Conservation (phyloP, 192 early-diverging fungal genomes). For the Backusella sp. region DNA sequence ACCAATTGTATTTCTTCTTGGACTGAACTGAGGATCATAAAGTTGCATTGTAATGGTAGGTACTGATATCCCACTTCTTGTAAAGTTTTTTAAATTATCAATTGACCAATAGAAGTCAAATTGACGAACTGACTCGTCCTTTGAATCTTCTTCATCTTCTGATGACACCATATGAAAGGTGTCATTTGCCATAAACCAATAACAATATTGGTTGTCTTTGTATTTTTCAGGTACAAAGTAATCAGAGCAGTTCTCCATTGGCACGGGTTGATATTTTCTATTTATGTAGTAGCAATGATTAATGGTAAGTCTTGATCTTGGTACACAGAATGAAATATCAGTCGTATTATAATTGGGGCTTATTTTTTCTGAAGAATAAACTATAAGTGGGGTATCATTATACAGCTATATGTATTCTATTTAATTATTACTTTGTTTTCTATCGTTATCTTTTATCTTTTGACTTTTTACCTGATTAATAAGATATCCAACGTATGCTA, state of each 20-base stretch:
- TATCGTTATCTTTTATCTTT: too few species aligned
- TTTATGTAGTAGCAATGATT: background rate
- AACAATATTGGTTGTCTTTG: background rate
- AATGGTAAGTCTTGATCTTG: background rate
- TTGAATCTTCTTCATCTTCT: background rate
- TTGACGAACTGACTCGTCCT: background rate
- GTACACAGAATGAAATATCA: background rate
- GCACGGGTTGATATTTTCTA: background rate
- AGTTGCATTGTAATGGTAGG: slow-evolving; percentile 15
- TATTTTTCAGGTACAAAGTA: too few species aligned
- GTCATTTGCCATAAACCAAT: slow-evolving; percentile 7
- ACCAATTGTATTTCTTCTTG: background rate
- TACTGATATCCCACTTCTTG: background rate
- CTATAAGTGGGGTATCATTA: background rate
- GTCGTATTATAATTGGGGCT: background rate
- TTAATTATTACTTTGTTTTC: too few species aligned
- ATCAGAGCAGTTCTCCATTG: background rate
- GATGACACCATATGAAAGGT: background rate
- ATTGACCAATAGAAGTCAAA: slow-evolving; percentile 23
- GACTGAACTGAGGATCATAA: slow-evolving; percentile 18
- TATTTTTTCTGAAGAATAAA: background rate
- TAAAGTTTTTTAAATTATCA: slow-evolving; percentile 1
- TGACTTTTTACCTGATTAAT: background rate
- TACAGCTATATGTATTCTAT: background rate
- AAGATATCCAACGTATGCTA: background rate